Evolutionary conservation across 2,329 filamentous ascomycete genomes (phyloP).

Genomic region (Lachnellula suecica): DNA sequence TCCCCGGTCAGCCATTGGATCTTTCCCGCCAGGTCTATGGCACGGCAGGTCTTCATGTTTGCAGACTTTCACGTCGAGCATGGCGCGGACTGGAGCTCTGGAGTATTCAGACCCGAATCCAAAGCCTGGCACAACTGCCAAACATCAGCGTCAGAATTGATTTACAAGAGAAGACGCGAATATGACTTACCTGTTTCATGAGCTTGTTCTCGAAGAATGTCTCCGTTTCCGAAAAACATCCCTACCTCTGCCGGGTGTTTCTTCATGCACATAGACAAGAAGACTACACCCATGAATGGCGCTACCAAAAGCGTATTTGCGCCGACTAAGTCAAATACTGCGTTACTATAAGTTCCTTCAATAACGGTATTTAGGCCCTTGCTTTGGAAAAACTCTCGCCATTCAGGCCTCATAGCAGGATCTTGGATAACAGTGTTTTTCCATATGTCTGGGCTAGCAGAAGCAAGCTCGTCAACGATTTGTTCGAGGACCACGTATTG

Average conservation of each 20-base stretch:
- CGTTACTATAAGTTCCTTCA: background rate
- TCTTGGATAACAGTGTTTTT: constrained; percentile 2
- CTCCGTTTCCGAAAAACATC: constrained; percentile 6
- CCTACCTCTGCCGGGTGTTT: background rate
- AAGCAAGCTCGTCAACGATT: background rate
- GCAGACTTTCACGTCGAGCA: background rate
- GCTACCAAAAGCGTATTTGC: constrained; percentile 4
- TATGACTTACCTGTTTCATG: background rate
- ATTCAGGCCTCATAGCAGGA: background rate
- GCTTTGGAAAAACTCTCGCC: background rate
- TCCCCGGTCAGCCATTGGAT: too few species aligned
- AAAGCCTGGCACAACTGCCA: background rate
- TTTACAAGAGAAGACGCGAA: background rate
- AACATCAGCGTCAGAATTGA: background rate
- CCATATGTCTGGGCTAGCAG: background rate
- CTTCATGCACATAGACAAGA: background rate
- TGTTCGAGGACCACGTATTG: constrained; percentile 6
- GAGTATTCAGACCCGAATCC: background rate
- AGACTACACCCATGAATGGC: background rate
- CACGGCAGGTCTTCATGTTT: background rate
- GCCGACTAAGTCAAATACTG: background rate
- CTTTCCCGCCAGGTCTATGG: background rate
- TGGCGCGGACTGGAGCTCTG: background rate
- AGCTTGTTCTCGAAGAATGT: background rate
- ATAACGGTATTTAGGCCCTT: constrained; percentile 3